These are phyloP conservation scores for Phytophthora crassamura DNA, from an alignment of 352 stramenopile genomes.

Conservation along the genomic window DNA sequence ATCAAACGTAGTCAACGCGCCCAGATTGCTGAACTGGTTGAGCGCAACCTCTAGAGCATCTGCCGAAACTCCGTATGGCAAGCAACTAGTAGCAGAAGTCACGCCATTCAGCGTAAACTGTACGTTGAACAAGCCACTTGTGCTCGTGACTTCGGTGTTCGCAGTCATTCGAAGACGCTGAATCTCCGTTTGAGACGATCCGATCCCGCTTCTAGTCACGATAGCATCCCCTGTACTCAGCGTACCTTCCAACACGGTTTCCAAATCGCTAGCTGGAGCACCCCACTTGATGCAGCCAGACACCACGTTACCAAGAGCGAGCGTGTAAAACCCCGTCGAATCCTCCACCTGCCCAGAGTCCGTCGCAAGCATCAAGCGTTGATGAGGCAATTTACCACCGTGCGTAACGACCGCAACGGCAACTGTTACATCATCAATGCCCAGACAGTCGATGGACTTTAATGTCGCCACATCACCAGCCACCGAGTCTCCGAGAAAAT, in stretches of 20 bases:
- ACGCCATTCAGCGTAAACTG: conserved; percentile 64
- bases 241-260: conserved; percentile 48
- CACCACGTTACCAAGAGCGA: conserved; percentile 31
- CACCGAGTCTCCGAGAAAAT: conserved; percentile 89
- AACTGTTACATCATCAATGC: conserved; percentile 35
- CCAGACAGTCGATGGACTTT: conserved; percentile 30
- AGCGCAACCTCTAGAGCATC: conserved; percentile 63
- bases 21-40: conserved; percentile 65
- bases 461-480: conserved; percentile 83
- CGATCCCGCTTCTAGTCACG: conserved; percentile 64
- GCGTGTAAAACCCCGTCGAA: conserved; percentile 58
- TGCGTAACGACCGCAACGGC: conserved; percentile 62
- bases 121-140: conserved; percentile 62
- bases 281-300: conserved; percentile 72
- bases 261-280: conserved; percentile 49
- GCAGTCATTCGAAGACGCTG: conserved; percentile 77
- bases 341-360: conserved; percentile 80
- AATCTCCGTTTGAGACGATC: conserved; percentile 68
- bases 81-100: conserved; percentile 61
- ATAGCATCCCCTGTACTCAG: conserved; percentile 58
- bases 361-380: conserved; percentile 82
- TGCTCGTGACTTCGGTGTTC: conserved; percentile 62
- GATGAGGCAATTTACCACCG: conserved; percentile 81
- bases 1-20: conserved; percentile 21
- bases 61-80: conserved; percentile 77